Evolutionary conservation across 129 eudicot species (phyloP).

Genomic region (Ambrosia artemisiifolia): DNA sequence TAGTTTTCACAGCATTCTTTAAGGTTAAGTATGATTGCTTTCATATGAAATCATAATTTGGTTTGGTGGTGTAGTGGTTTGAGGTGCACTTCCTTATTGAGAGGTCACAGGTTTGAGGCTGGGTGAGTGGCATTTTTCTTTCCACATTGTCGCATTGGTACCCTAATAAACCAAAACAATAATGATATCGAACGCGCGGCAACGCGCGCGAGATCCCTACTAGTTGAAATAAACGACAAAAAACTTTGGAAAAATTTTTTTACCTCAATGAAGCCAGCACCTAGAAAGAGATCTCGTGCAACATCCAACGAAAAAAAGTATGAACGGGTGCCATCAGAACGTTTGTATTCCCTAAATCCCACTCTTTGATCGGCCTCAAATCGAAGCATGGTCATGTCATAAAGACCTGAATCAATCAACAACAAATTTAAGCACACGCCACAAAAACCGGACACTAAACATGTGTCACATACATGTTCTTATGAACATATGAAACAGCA

Average conservation of each 20-base stretch:
- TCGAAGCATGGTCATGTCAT: constrained; percentile 98
- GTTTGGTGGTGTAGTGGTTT: too few species aligned
- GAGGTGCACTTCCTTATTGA: too few species aligned
- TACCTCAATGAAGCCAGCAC: constrained; percentile 80
- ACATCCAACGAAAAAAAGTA: constrained; percentile 80
- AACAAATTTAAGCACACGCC: constrained; percentile 4
- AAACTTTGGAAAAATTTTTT: neutral
- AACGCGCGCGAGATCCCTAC: too few species aligned
- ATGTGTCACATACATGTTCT: neutral
- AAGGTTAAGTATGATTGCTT: too few species aligned
- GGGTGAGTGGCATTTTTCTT: too few species aligned
- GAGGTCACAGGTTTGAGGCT: too few species aligned
- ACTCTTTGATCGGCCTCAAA: constrained; percentile 70
- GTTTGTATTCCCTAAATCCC: constrained; percentile 80
- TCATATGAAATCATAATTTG: too few species aligned
- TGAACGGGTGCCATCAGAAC: constrained; percentile 86
- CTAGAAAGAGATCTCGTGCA: constrained; percentile 50
- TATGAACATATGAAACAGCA: neutral
- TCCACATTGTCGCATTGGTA: too few species aligned
- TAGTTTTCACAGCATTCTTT: too few species aligned
- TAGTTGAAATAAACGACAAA: too few species aligned
- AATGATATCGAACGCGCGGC: too few species aligned
- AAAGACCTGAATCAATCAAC: constrained; percentile 57
- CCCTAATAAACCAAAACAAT: too few species aligned
- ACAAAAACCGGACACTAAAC: neutral